Base-by-base conservation (phyloP, 768 basidiomycete genomes). In the Leccinum truebloodii region DNA sequence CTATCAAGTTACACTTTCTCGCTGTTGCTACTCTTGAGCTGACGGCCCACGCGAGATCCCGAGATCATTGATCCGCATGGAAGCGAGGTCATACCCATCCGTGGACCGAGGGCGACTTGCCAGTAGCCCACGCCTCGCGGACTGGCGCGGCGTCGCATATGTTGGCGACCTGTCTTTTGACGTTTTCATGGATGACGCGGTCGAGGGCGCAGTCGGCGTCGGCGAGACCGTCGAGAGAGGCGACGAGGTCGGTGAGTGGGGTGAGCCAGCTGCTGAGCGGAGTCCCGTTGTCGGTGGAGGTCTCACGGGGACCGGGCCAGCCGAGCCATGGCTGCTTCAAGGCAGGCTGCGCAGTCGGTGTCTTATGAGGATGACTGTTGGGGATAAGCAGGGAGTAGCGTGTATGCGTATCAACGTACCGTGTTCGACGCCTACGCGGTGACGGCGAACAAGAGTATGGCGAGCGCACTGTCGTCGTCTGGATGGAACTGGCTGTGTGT, bases 341-440 rank as follows among this genome's bases (percentile, higher is more conserved):
- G 74, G 54, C 85, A 85, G 4, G 88, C 94, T 57, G 92, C 94
- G 70, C 94, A 96, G 59, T 85, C 78, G 86, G 71, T 96, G 26
- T 26, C 94, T 94, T 24, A 88, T 90, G 66, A 95, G 77, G 63
- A 92, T 78, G 61, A 95, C 91, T 93, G 67, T 39, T 1, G 22
- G n/a, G 14, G 13, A 7, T 22, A 53, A 46, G 59, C 30, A 41
- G 1, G 12, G 12, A 20, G 35, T 2, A 10, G 24, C 50, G 16
- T 32, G 30, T 16, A 32, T 16, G 28, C 24, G 51, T 4, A 10
- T 3, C 54, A 44, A 60, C 80, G 72, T 72, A 92, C 92, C 85
- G 80, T 95, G 89, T 76, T 88, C 78, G 28, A 93, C 86, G 59
- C 87, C 86, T 26, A 26, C 26, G 26, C 26, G 59, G 95, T 78